Percentiles rank a stretch among this genome's conserved stretches.
Conservation (phyloP, 768 basidiomycete species). For the Russula vinacea region DNA sequence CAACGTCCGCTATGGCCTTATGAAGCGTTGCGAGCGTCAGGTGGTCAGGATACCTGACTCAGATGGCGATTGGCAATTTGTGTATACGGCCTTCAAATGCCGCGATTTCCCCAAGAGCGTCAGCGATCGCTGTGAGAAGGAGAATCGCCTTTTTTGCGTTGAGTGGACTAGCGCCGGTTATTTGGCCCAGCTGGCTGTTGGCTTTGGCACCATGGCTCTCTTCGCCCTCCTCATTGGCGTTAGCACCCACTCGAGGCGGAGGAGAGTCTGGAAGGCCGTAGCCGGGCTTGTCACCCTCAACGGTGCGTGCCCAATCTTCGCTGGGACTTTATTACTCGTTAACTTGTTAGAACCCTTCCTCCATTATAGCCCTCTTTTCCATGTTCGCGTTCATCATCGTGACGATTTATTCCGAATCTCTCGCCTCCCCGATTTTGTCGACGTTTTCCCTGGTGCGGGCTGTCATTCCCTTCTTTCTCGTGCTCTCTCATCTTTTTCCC, state of each 20-base stretch:
- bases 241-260: slow-evolving; percentile 66
- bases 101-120: slow-evolving; percentile 61
- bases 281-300: slow-evolving; percentile 62
- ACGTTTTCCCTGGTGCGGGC: slow-evolving; percentile 56
- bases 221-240: slow-evolving; percentile 62
- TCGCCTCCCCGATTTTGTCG: slow-evolving; percentile 49
- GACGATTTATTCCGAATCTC: slow-evolving; percentile 55
- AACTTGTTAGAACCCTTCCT: neutral
- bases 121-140: slow-evolving; percentile 46
- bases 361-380: slow-evolving; percentile 51
- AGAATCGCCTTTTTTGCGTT: slow-evolving; percentile 58
- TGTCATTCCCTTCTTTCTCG: slow-evolving; percentile 5
- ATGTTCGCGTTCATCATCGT: slow-evolving; percentile 61
- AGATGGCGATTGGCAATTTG: slow-evolving; percentile 43
- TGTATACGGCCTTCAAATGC: slow-evolving; percentile 58
- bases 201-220: slow-evolving; percentile 59
- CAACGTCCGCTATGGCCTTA: slow-evolving; percentile 58
- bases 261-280: slow-evolving; percentile 74
- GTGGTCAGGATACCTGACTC: slow-evolving; percentile 48
- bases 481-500: neutral
- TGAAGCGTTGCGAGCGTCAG: slow-evolving; percentile 53
- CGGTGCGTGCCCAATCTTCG: slow-evolving; percentile 40
- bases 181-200: slow-evolving; percentile 57
- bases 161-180: slow-evolving; percentile 72
- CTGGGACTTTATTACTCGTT: neutral